Base-by-base conservation (phyloP, 805 yeast genomes). In the Ogataea dorogensis region DNA sequence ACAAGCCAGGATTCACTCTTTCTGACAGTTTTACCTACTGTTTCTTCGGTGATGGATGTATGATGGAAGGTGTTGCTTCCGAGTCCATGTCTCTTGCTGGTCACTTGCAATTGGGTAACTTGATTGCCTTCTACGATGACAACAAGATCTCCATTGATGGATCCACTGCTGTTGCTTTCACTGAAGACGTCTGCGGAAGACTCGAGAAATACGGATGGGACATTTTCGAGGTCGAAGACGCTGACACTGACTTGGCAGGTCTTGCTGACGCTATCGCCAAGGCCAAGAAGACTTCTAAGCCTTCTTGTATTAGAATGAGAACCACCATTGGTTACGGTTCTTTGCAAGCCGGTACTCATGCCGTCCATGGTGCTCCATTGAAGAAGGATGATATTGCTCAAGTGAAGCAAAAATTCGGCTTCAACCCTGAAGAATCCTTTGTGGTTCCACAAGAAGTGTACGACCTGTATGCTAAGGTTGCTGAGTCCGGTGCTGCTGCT, bases 131-230 rank as follows among this genome's bases (percentile, higher is more conserved):
- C 70, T 91, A 89, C 79, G 98, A 91, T 64, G 96, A 88, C 73
- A 91, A 91, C 81, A 81, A 81, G 63, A 89, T 91, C 74, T 83
- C 98, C 56, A 91, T 91, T 63, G 98, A 91, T 64, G 98, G 98
- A 73, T 70, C 74, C 68, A 91, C 94, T 58, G 71, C 77, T 47
- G 79, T 80, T 44, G 86, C 97, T 42, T 89, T 91, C 78, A 86
- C 96, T 47, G 98, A 91, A 72, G 86, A 91, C 61, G 97, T 91
- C 36, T 59, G 73, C 51, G 73, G 71, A 62, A 80, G 97, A 70
- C 82, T 84, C 64, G 81, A 81, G 71, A 75, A 96, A 40, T 93
- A 91, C 67, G 97, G 96, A 52, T 91, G 98, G 98, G 83, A 91
- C 70, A 75, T 82, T 25, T 43, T 84, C 47, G 70, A 75, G 65